Conservation (phyloP, 2,329 filamentous ascomycete species). For the Fusarium sp. region DNA sequence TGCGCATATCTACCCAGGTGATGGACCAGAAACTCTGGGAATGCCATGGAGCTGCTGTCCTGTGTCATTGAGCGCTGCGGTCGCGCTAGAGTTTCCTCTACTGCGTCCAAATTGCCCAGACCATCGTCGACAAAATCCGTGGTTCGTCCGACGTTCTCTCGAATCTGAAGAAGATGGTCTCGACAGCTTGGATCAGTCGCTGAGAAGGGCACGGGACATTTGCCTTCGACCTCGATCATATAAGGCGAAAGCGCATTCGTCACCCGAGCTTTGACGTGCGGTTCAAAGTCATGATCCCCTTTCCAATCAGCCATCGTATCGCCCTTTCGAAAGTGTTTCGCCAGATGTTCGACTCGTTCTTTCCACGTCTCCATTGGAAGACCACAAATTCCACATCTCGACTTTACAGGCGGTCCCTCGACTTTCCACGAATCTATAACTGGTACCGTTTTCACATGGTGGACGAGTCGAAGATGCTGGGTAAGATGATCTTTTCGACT, state of each 20-base stretch:
- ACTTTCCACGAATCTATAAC: slow-evolving; percentile 51
- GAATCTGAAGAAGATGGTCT: slow-evolving; percentile 38
- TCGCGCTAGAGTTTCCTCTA: neutral
- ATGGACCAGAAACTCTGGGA: slow-evolving; percentile 23
- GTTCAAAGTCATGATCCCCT: slow-evolving; percentile 41
- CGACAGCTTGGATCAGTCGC: slow-evolving; percentile 33
- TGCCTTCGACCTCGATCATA: slow-evolving; percentile 37
- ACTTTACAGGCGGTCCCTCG: slow-evolving; percentile 32
- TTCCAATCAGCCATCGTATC: slow-evolving; percentile 44
- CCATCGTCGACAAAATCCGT: neutral
- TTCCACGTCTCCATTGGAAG: slow-evolving; percentile 39
- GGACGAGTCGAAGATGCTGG: slow-evolving; percentile 44
- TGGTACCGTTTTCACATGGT: slow-evolving; percentile 49
- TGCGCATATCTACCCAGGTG: slow-evolving; percentile 38
- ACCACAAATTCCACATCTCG: slow-evolving; percentile 46
- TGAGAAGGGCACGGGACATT: slow-evolving; percentile 40
- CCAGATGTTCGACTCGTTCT: slow-evolving; percentile 42
- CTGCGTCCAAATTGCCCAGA: neutral
- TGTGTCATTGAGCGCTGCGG: neutral
- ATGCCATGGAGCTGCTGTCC: slow-evolving; percentile 3
- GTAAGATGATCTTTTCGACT: slow-evolving; percentile 46
- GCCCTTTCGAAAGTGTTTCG: slow-evolving; percentile 42
- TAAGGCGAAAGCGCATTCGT: slow-evolving; percentile 41
- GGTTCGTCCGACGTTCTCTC: neutral
- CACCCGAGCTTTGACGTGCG: slow-evolving; percentile 33